Conservation (phyloP, 495 filamentous ascomycete species). For the Penicillium flavigenum region DNA sequence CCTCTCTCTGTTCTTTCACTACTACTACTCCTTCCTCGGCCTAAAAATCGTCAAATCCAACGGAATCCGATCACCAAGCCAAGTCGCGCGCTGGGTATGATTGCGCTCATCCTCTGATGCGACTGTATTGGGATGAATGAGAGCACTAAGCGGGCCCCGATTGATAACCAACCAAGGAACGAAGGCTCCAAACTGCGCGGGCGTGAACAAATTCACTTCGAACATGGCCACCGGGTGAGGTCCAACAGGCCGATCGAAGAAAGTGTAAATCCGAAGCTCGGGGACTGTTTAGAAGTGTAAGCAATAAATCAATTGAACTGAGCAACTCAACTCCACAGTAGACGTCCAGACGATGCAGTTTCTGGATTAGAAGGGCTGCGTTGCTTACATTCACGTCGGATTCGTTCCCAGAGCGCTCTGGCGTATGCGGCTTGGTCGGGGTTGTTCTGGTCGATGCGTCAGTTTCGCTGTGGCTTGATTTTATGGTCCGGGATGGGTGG, state of each 20-base stretch:
- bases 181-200: slow-evolving; percentile 85
- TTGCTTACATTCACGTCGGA: slow-evolving; percentile 73
- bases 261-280: slow-evolving; percentile 76
- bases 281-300: slow-evolving; percentile 56
- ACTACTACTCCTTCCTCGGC: slow-evolving; percentile 31
- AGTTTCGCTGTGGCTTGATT: neutral
- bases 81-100: slow-evolving; percentile 78
- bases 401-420: slow-evolving; percentile 69
- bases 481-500: neutral
- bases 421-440: slow-evolving; percentile 63
- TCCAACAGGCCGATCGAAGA: slow-evolving; percentile 76
- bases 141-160: slow-evolving; percentile 73
- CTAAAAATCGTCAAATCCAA: slow-evolving; percentile 66
- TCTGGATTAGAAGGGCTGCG: neutral
- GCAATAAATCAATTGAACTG: neutral
- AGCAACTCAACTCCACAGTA: neutral
- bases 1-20: slow-evolving; percentile 19
- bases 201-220: slow-evolving; percentile 85
- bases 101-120: slow-evolving; percentile 56
- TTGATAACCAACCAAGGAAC: slow-evolving; percentile 81
- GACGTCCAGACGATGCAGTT: neutral
- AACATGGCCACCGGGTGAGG: slow-evolving; percentile 87
- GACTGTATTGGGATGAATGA: slow-evolving; percentile 80
- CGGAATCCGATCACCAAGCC: slow-evolving; percentile 75
- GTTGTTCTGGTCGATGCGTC: slow-evolving; percentile 46